phyloP scores from a whole-genome alignment of 306 rosid genomes.

The Arachis hypogaea region DNA sequence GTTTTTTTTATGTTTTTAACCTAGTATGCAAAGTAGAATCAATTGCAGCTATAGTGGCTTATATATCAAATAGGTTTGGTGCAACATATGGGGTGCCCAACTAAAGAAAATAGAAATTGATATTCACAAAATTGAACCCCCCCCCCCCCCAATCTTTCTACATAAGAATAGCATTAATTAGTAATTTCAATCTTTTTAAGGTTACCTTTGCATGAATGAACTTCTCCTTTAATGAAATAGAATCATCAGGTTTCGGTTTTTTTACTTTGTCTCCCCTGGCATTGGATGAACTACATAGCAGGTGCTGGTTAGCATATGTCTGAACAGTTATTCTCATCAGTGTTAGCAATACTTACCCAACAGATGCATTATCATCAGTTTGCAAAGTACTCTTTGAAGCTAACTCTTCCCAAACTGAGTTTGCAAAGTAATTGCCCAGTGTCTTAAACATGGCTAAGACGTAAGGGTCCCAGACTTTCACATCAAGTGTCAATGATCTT shows the following conservation, averaged over 20 bases:
- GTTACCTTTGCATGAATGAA: slow-evolving; percentile 78
- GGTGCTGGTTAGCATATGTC: slow-evolving; percentile 37
- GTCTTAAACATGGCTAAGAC: slow-evolving; percentile 68
- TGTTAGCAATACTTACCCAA: slow-evolving; percentile 50
- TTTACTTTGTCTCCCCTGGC: slow-evolving; percentile 42
- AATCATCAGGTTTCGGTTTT: slow-evolving; percentile 68
- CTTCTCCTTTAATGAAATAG: slow-evolving; percentile 65
- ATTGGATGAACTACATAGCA: slow-evolving; percentile 54
- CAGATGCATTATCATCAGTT: slow-evolving; percentile 40
- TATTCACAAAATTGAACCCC: slow-evolving; percentile 19
- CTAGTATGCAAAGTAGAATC: not conserved
- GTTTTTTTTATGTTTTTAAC: no score
- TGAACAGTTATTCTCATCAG: slow-evolving; percentile 31
- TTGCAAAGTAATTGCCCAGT: slow-evolving; percentile 65
- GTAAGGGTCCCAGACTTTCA: slow-evolving; percentile 77
- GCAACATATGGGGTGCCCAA: slow-evolving; percentile 20
- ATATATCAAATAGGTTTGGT: not conserved
- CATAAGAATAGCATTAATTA: slow-evolving; percentile 15
- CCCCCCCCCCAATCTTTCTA: slow-evolving; percentile 6
- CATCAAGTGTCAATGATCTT: slow-evolving; percentile 83
- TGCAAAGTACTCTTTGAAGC: slow-evolving; percentile 44
- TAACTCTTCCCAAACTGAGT: slow-evolving; percentile 88
- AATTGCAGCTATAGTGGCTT: no score
- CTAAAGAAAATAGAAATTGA: not conserved
- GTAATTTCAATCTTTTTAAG: slow-evolving; percentile 23